Conservation (phyloP, 2,329 filamentous ascomycete genomes). For the Penicillium digitatum region DNA sequence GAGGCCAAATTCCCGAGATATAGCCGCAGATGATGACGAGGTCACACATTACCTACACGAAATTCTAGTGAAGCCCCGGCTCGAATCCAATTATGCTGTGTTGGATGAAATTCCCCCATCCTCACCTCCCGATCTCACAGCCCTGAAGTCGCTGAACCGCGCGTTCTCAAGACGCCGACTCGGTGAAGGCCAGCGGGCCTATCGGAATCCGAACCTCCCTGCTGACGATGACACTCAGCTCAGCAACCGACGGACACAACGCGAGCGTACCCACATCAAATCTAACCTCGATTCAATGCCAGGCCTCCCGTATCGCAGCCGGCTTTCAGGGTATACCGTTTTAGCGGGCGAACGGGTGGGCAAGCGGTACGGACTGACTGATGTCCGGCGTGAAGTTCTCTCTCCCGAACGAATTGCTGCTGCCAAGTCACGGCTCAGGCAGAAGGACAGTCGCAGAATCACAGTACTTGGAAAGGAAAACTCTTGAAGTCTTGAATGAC, state of each 20-base stretch:
- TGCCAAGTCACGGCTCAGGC: constrained; percentile 36
- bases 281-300: constrained; percentile 32
- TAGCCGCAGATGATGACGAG: constrained; percentile 28
- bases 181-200: constrained; percentile 22
- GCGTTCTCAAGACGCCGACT: constrained; percentile 21
- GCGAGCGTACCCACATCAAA: constrained; percentile 25
- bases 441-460: constrained; percentile 25
- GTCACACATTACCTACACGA: constrained; percentile 25
- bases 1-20: constrained; percentile 21
- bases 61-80: constrained; percentile 20
- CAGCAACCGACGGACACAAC: constrained; percentile 19
- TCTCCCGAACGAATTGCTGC: constrained; percentile 34
- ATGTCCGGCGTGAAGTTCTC: constrained; percentile 24
- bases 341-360: constrained; percentile 20
- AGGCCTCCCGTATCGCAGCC: constrained; percentile 12
- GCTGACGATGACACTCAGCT: constrained; percentile 14
- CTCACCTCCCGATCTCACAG: constrained; percentile 30
- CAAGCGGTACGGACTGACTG: constrained; percentile 22
- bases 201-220: constrained; percentile 26
- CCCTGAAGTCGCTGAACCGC: constrained; percentile 24
- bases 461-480: constrained; percentile 36
- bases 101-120: constrained; percentile 25
- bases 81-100: constrained; percentile 11
- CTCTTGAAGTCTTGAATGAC: neutral
- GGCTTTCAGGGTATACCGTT: constrained; percentile 20